These are phyloP conservation scores for Blastomyces parvus DNA, from an alignment of 2,329 filamentous ascomycete genomes.

Conservation along the genomic window DNA sequence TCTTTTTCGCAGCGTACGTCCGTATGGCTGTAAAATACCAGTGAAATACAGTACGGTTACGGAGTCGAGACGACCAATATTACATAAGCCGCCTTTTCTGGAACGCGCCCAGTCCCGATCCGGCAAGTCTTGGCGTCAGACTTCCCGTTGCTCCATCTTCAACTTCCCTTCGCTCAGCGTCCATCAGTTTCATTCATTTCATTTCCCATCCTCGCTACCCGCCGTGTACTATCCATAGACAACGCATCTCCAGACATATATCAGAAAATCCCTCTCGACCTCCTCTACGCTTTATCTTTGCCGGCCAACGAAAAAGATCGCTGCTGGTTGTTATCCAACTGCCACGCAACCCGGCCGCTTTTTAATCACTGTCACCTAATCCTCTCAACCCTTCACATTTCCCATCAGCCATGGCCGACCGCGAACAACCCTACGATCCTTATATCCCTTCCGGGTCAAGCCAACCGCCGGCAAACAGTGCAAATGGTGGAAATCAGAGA, in stretches of 20 bases:
- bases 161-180: neutral
- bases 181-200: neutral
- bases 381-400: neutral
- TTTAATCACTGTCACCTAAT: neutral
- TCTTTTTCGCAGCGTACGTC: no score
- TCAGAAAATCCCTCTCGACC: neutral
- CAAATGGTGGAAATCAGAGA: constrained; percentile 51
- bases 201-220: neutral
- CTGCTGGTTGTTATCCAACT: neutral
- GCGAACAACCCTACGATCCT: constrained; percentile 66
- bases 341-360: neutral
- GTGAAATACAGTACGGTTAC: neutral
- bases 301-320: neutral
- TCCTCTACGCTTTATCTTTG: neutral
- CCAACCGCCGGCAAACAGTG: constrained; percentile 44
- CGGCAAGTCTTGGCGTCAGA: neutral
- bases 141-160: neutral
- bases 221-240: neutral
- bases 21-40: neutral
- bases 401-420: constrained; percentile 8
- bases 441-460: constrained; percentile 66
- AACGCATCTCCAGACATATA: neutral
- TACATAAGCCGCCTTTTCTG: neutral
- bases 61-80: neutral
- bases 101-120: neutral